Percentiles rank a stretch among this genome's conserved stretches.
Evolutionary conservation across 345 rosid species (phyloP).

Genomic region (Rhizophora mangle): DNA sequence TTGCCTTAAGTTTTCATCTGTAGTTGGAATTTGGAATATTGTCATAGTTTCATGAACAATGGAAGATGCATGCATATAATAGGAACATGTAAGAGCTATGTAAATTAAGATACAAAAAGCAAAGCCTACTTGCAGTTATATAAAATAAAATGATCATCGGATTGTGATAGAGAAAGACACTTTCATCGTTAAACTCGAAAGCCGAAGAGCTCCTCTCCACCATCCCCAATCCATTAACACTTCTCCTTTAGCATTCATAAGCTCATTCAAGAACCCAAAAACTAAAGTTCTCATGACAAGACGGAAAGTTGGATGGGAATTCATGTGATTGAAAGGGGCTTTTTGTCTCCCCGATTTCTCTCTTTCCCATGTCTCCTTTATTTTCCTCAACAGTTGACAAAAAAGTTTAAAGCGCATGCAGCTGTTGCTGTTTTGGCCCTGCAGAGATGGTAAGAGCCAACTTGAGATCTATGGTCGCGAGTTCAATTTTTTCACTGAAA

Average conservation of each 20-base stretch:
- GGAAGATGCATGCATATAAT: slow-evolving; percentile 1
- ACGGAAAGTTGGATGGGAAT: slow-evolving; percentile 35
- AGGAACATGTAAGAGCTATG: slow-evolving; percentile 4
- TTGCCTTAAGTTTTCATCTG: not conserved
- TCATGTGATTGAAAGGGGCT: slow-evolving; percentile 28
- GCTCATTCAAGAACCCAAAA: slow-evolving; percentile 21
- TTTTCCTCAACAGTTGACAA: slow-evolving; percentile 12
- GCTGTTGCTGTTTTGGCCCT: slow-evolving; percentile 16
- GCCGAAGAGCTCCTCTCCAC: slow-evolving; percentile 33
- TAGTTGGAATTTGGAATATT: not conserved
- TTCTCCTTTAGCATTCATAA: slow-evolving; percentile 22
- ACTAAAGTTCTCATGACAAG: slow-evolving; percentile 28
- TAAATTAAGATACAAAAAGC: slow-evolving; percentile 6
- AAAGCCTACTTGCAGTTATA: slow-evolving; percentile 2
- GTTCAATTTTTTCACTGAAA: no score
- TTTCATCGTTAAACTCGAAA: slow-evolving; percentile 55
- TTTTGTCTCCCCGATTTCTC: slow-evolving; percentile 24
- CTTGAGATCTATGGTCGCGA: no score
- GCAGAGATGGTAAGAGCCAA: no score
- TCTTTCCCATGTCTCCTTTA: slow-evolving; percentile 18
- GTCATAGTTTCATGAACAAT: slow-evolving; percentile 5
- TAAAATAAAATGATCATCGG: slow-evolving; percentile 25
- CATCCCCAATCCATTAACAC: slow-evolving; percentile 8
- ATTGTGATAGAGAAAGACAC: slow-evolving; percentile 55
- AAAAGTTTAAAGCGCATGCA: slow-evolving; percentile 19